These are phyloP conservation scores for Xylariaceae sp. DNA, from an alignment of 2,329 filamentous ascomycete genomes.

Conservation along the genomic window DNA sequence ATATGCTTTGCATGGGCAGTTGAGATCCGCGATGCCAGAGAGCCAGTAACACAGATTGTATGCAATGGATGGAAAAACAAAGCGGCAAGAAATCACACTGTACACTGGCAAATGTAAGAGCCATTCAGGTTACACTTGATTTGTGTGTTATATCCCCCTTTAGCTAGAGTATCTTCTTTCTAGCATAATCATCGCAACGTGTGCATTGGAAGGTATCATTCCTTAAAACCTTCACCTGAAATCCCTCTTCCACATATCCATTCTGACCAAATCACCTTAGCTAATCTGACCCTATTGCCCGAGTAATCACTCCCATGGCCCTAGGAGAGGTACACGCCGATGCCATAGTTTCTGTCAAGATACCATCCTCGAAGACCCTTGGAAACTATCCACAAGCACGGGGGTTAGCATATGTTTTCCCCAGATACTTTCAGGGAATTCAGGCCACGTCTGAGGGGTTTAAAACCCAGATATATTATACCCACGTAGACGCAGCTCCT, in stretches of 20 bases:
- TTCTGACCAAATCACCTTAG: background rate
- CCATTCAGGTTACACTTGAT: background rate
- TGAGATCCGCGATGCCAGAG: no score
- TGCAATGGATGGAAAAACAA: background rate
- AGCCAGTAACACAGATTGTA: background rate
- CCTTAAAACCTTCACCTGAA: background rate
- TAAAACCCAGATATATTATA: no score
- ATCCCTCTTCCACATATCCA: background rate
- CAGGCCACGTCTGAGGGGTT: background rate
- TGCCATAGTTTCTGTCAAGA: slow-evolving; percentile 27
- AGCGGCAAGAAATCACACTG: background rate
- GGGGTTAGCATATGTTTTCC: background rate
- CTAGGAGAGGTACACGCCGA: slow-evolving; percentile 34
- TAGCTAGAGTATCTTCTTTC: background rate
- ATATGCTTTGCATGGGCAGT: no score
- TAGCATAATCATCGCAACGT: background rate
- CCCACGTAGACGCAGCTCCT: no score
- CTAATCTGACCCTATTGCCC: background rate
- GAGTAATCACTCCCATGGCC: background rate
- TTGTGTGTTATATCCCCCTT: background rate
- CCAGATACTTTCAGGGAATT: background rate
- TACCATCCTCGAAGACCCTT: slow-evolving; percentile 36
- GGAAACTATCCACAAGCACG: slow-evolving; percentile 9
- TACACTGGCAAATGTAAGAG: background rate
- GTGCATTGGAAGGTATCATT: background rate